Evolutionary conservation across 441 rosid genomes (phyloP).

Genomic region (Daphne laureola): DNA sequence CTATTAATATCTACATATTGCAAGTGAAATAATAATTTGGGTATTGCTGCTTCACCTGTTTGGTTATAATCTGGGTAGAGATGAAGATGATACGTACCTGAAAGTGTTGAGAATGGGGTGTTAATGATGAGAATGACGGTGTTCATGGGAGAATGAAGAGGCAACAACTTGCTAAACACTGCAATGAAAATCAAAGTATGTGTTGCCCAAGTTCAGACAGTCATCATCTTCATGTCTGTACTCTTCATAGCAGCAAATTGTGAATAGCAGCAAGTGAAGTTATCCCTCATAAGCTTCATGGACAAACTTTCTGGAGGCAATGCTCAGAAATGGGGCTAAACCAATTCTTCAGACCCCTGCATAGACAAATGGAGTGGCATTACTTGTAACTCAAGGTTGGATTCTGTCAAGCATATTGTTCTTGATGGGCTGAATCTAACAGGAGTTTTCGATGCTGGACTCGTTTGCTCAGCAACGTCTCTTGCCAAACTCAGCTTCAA

Average conservation of each 20-base stretch:
- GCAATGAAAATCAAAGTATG: no score
- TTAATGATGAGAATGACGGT: no score
- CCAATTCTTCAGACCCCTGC: constrained; percentile 46
- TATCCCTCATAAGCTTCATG: constrained; percentile 38
- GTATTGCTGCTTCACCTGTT: no score
- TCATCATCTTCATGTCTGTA: constrained; percentile 27
- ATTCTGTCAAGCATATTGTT: constrained; percentile 29
- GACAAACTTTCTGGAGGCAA: constrained; percentile 30
- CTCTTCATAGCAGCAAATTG: constrained; percentile 22
- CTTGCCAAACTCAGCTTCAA: constrained; percentile 45
- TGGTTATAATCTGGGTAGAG: no score
- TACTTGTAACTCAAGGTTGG: constrained; percentile 17
- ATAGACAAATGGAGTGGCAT: constrained; percentile 38
- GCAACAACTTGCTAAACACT: no score
- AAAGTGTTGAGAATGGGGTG: no score
- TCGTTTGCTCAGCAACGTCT: constrained; percentile 30
- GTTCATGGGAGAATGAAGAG: no score
- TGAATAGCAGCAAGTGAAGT: constrained; percentile 28
- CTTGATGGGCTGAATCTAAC: constrained; percentile 36
- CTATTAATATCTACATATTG: no score
- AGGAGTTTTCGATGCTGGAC: constrained; percentile 36
- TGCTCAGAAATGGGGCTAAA: constrained; percentile 42
- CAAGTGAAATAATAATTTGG: no score
- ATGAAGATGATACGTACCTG: no score
- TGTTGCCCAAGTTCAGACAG: no score